These are phyloP conservation scores for Fusarium albosuccineum DNA, from an alignment of 2,329 filamentous ascomycete genomes.

Conservation along the genomic window DNA sequence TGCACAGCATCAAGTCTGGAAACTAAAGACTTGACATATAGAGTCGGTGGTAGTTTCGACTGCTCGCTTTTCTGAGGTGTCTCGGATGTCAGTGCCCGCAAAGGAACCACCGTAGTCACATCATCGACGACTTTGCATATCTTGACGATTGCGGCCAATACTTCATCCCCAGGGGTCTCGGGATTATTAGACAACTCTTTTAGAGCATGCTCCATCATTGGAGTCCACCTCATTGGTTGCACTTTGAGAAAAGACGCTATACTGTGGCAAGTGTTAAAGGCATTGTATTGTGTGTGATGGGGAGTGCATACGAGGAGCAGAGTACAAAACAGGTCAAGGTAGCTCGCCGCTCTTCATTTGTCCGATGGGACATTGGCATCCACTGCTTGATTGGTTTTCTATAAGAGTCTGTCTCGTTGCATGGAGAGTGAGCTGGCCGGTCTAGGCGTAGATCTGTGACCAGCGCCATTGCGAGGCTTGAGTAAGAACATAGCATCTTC, in stretches of 20 bases:
- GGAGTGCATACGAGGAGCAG: slow-evolving; percentile 44
- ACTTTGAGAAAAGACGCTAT: slow-evolving; percentile 46
- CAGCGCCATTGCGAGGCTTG: slow-evolving; percentile 30
- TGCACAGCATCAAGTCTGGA: slow-evolving; percentile 3
- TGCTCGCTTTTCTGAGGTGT: neutral
- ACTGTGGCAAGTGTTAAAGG: slow-evolving; percentile 9
- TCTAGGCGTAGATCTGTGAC: slow-evolving; percentile 38
- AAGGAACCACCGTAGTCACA: slow-evolving; percentile 39
- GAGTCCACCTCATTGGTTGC: slow-evolving; percentile 66
- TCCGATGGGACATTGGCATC: slow-evolving; percentile 28
- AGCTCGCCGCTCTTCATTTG: slow-evolving; percentile 50
- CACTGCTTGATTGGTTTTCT: slow-evolving; percentile 29
- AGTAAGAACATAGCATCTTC: slow-evolving; percentile 23
- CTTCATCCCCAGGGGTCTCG: slow-evolving; percentile 60
- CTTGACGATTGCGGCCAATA: slow-evolving; percentile 58
- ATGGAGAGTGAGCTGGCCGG: slow-evolving; percentile 14
- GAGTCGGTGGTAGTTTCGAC: slow-evolving; percentile 32
- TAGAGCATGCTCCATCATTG: slow-evolving; percentile 67
- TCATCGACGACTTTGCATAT: slow-evolving; percentile 43
- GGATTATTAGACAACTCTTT: slow-evolving; percentile 55
- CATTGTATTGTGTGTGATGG: too few species aligned
- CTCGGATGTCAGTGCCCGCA: slow-evolving; percentile 15
- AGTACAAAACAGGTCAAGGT: slow-evolving; percentile 46
- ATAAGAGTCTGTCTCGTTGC: slow-evolving; percentile 23
- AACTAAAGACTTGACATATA: slow-evolving; percentile 46